Base-by-base conservation (phyloP, 129 eudicot species). In the Pseudognaphalium luteoalbum region DNA sequence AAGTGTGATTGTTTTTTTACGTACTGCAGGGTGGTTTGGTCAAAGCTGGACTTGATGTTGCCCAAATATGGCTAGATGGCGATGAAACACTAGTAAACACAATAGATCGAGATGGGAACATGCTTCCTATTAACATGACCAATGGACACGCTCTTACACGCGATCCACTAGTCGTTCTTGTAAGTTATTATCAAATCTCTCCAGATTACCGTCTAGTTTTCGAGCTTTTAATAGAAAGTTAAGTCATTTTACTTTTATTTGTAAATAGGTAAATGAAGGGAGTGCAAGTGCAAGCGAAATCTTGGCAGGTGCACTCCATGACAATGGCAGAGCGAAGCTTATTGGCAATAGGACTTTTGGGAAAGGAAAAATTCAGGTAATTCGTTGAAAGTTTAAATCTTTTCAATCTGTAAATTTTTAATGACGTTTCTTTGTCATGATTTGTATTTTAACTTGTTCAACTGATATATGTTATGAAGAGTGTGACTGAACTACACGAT, bases 251-350 rank as follows among this genome's bases (percentile, higher is more conserved):
- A 25, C 28, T 25, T 25, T 25, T 25, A 12, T 14, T 11, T 58
- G 30, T 50, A 66, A 60, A 80, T 72, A 90, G 97, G 97, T 93
- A 34, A 91, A 94, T 68, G 98, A 94, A 76, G 93, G 97, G 44
- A 94, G 98, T 67, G 97, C 97, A 10, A 94, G 97, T 72, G 97
- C 97, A 21, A 94, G 97, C 42, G 98, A 94, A 84, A 94, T 94
- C 41, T 82, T 94, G 67, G 98, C 98, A 30, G 97, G 98, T 44
- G 98, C 98, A 34, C 90, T 91, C 3, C 98, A 94, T 42, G 98
- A 94, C 71, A 91, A 94, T 75, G 98, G 98, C 25, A 85, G 98
- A 59, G 97, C 98, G 28, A 84, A 84, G 71, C 96, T 94, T 30
- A 85, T 94, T 15, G 97, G 98, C 32, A 88, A 89, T 82, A 88